These are phyloP conservation scores for Galerina sulciceps DNA, from an alignment of 768 basidiomycete species.

Conservation along the genomic window DNA sequence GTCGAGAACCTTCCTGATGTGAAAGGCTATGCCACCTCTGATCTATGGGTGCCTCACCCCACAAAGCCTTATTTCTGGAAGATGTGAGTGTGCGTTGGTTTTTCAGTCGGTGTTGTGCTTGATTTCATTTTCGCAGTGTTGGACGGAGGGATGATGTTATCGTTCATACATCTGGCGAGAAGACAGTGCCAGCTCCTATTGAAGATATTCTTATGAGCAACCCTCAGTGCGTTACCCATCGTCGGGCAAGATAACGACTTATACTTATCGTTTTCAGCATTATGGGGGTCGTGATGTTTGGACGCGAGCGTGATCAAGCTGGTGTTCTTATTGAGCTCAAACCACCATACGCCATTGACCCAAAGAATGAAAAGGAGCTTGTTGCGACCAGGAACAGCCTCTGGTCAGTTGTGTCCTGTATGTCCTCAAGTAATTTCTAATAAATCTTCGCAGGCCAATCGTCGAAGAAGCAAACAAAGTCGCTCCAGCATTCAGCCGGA, in stretches of 20 bases:
- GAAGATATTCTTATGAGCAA: conserved; percentile 30
- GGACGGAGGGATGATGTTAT: conserved; percentile 45
- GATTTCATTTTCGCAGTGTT: conserved; percentile 28
- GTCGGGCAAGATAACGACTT: neutral
- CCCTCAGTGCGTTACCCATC: conserved; percentile 23
- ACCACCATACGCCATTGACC: conserved; percentile 30
- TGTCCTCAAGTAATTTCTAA: neutral
- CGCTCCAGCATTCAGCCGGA: conserved; percentile 45
- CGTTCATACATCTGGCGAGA: conserved; percentile 39
- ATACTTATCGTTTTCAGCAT: conserved; percentile 10
- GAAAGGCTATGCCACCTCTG: conserved; percentile 46
- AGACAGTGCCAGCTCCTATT: conserved; percentile 40
- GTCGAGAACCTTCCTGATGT: conserved; percentile 40
- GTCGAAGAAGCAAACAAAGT: conserved; percentile 50
- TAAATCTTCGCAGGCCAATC: conserved; percentile 28
- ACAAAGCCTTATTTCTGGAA: conserved; percentile 46
- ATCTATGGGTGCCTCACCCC: conserved; percentile 48
- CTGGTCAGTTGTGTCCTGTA: conserved; percentile 31
- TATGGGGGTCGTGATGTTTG: conserved; percentile 45
- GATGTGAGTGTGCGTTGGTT: conserved; percentile 31
- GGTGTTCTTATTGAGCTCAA: conserved; percentile 38
- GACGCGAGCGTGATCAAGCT: conserved; percentile 36
- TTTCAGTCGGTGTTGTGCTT: neutral
- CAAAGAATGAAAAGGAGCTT: conserved; percentile 22
- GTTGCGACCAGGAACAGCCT: conserved; percentile 35